Base-by-base conservation (phyloP, 108 stramenopile genomes). In the Skeletonema costatum region DNA sequence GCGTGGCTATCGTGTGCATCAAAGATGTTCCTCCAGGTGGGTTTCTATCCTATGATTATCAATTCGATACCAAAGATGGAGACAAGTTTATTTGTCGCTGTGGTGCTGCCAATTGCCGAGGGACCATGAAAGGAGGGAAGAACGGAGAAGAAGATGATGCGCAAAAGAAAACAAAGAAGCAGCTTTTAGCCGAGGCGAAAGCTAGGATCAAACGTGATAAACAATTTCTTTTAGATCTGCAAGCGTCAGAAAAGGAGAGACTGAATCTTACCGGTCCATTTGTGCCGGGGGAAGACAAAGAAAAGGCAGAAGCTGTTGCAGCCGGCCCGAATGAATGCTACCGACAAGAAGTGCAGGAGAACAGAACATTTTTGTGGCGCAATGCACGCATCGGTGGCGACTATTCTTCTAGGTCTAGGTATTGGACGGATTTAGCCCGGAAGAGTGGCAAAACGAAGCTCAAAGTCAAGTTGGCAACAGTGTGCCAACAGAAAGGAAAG, bases 41-140 rank as follows among this genome's bases (percentile, higher is more conserved):
- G 41, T 92, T 95, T 80, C 76, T 98, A 48, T 87, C 88, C 46
- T 97, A 98, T 71, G 97, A 98, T 74, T 98, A 98, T 83, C 90
- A 95, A 31, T 93, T 94, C 70, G 93, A 94, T 46, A 94, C 91
- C n/a, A 85, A 76, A 39, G 76, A 90, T 48, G 84, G 76, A 25
- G 74, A 66, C 16, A 88, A 92, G 29, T 79, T 76, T 58, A 91
- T 87, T 65, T 95, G 94, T 67, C 80, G 89, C 10, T 95, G 94
- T 66, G 94, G 94, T 25, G 85, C 89, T 5, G 30, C 78, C 42
- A 89, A 88, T 12, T 95, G 94, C 61, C 86, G 94, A 4, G 94
- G 94, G 17, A 93, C 94, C 33, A 92, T 95, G 94, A 84, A 89
- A 51, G 82, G 85, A 13, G 83, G 83, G 0, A 81, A 74, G 48